These are phyloP conservation scores for Ramaria sp. DNA, from an alignment of 768 basidiomycete genomes.

Conservation along the genomic window DNA sequence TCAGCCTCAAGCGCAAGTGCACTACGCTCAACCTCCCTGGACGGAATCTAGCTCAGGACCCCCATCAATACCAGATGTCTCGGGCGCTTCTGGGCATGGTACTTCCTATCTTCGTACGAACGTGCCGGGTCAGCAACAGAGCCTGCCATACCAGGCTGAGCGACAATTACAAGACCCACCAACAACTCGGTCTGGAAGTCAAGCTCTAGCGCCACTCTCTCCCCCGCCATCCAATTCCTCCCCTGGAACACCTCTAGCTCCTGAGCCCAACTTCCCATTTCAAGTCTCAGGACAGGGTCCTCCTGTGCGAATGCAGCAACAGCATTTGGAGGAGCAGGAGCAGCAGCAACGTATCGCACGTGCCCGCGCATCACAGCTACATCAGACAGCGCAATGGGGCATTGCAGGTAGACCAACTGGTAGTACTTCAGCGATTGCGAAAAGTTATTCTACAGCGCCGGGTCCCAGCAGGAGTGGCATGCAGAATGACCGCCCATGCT, in stretches of 20 bases:
- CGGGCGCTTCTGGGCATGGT: not conserved
- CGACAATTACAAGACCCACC: not conserved
- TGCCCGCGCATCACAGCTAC: not conserved
- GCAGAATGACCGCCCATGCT: not conserved
- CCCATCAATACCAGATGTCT: not conserved
- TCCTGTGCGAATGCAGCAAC: not conserved
- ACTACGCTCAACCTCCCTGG: constrained; percentile 4
- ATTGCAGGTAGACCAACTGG: not conserved
- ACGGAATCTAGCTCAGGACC: not conserved
- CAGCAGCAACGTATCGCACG: not conserved
- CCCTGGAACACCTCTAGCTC: constrained; percentile 2
- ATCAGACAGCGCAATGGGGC: constrained; percentile 8
- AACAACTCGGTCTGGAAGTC: not conserved
- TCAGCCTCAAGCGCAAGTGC: constrained; percentile 8
- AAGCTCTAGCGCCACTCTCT: constrained; percentile 5
- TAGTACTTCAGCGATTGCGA: not conserved
- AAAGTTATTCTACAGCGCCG: not conserved
- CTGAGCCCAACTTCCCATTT: constrained; percentile 1
- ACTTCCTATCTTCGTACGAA: constrained; percentile 1
- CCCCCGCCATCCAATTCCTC: constrained; percentile 8
- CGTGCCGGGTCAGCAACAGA: not conserved
- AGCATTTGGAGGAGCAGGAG: not conserved
- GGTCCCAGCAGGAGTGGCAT: not conserved
- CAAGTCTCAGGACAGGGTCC: not conserved
- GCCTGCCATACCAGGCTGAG: not conserved